Base-by-base conservation (phyloP, 2,329 filamentous ascomycete species). In the Pseudogymnoascus sp. region DNA sequence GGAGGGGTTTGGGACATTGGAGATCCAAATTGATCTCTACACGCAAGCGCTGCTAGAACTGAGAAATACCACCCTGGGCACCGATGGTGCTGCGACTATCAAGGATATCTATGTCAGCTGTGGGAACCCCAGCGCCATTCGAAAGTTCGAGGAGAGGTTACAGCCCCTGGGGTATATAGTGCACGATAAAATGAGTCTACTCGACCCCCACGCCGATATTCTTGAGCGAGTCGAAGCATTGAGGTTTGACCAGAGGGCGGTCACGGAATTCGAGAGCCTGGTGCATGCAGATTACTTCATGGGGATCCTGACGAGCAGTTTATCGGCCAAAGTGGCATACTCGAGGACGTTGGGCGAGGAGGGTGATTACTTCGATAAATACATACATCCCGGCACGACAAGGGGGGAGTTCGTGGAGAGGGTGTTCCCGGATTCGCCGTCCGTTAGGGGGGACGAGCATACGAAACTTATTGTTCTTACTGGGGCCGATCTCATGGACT, bases 401-500 rank as follows among this genome's bases (percentile, higher is more conserved):
- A 60, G 57, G 15, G 36, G 58, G 18, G 57, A 59, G 8, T 47
- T 60, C 22, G 41, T 57, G 15, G 28, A 39, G 9, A 43, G 62
- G 20, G 41, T 25, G 2, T 66, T 62, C 38, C 57, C 60, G 6
- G 37, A 36, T 25, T 14, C 20, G 1, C 62, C 65, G 18, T 50
- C 50, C 59, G 63, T 67, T 57, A 66, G 61, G 22, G 66, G 67
- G n/a, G 43, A 67, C 30, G 57, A 60, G 9, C 59, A 11, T n/a
- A 63, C 67, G n/a, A 67, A 62, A 35, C 50, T 69, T 9, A 63
- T 69, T 59, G 64, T 68, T 11, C 59, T 68, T 11, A 65, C 64
- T 58, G 65, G 62, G 3, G 60, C 62, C 15, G 65, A 66, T 62
- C 60, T 68, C 33, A 68, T 68, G 65, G 60, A 64, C 57, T 53